Evolutionary conservation across 495 filamentous ascomycete species (phyloP).

Genomic region (Aspergillus sclerotiicarbonarius): DNA sequence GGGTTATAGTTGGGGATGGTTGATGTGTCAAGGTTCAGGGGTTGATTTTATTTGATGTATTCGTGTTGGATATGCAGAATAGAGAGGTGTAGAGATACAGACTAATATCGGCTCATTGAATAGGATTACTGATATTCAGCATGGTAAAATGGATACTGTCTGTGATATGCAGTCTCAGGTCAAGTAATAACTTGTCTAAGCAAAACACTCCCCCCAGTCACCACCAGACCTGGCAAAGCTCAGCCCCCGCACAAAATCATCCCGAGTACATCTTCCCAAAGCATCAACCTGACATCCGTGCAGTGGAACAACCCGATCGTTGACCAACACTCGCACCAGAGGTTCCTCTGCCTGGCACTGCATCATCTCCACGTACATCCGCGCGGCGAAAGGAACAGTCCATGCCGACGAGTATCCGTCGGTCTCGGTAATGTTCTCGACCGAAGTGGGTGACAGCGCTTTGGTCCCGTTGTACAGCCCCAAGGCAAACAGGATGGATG

Average conservation of each 20-base stretch:
- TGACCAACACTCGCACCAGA: constrained; percentile 72
- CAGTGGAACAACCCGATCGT: constrained; percentile 74
- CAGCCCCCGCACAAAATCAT: constrained; percentile 66
- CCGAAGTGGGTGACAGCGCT: constrained; percentile 45
- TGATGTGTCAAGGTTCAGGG: no score
- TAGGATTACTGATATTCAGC: no score
- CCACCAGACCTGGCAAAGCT: constrained; percentile 68
- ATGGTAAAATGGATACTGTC: no score
- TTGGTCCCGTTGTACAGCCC: constrained; percentile 66
- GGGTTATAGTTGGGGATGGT: no score
- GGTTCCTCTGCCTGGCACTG: constrained; percentile 55
- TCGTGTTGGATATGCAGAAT: no score
- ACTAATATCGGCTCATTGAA: no score
- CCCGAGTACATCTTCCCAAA: constrained; percentile 63
- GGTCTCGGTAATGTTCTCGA: constrained; percentile 41
- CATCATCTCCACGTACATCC: constrained; percentile 86
- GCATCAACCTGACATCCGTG: constrained; percentile 64
- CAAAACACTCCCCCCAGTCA: constrained; percentile 69
- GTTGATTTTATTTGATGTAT: no score
- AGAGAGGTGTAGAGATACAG: no score
- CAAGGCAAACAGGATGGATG: constrained; percentile 66
- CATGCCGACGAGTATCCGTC: constrained; percentile 66
- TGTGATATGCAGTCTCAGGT: no score
- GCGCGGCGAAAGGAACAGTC: constrained; percentile 75
- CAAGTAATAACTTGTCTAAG: no score